These are phyloP conservation scores for Ocimum tenuiflorum DNA, from an alignment of 257 asterid genomes.

Conservation along the genomic window DNA sequence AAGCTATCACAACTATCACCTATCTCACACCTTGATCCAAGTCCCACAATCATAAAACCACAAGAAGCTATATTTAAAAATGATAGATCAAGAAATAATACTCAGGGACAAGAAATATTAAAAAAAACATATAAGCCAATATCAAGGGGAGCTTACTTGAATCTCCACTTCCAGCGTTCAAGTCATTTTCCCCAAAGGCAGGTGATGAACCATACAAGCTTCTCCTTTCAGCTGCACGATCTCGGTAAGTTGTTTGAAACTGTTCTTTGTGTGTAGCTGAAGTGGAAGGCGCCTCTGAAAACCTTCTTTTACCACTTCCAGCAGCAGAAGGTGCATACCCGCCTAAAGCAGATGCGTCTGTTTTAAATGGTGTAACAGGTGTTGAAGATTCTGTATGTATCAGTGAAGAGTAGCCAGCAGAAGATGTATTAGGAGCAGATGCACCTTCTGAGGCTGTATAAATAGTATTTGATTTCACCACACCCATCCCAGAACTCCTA, in stretches of 20 bases:
- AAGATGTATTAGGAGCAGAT: constrained; percentile 30
- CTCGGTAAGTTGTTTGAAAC: constrained; percentile 66
- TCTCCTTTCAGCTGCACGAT: constrained; percentile 98
- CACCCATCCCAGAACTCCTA: constrained; percentile 80
- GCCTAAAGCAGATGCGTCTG: constrained; percentile 80
- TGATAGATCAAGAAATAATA: constrained; percentile 4
- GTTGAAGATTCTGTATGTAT: constrained; percentile 38
- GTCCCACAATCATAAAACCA: constrained; percentile 25
- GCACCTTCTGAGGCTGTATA: constrained; percentile 47
- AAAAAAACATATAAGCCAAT: constrained; percentile 13
- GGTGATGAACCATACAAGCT: constrained; percentile 85
- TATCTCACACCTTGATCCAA: constrained; percentile 26
- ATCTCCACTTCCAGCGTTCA: constrained; percentile 55
- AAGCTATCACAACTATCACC: constrained; percentile 29
- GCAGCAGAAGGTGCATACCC: constrained; percentile 52
- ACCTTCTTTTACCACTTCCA: constrained; percentile 81
- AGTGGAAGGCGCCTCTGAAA: constrained; percentile 76
- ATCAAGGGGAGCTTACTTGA: constrained; percentile 59
- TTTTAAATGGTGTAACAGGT: constrained; percentile 54
- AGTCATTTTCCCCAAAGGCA: constrained; percentile 60
- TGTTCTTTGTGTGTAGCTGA: constrained; percentile 51
- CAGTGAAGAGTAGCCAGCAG: constrained; percentile 38
- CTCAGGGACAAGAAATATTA: not conserved
- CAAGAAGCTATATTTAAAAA: constrained; percentile 22
- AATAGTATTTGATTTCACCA: constrained; percentile 68